phyloP scores from a whole-genome alignment of 805 yeast species.

The Kurtzmaniella fragi region DNA sequence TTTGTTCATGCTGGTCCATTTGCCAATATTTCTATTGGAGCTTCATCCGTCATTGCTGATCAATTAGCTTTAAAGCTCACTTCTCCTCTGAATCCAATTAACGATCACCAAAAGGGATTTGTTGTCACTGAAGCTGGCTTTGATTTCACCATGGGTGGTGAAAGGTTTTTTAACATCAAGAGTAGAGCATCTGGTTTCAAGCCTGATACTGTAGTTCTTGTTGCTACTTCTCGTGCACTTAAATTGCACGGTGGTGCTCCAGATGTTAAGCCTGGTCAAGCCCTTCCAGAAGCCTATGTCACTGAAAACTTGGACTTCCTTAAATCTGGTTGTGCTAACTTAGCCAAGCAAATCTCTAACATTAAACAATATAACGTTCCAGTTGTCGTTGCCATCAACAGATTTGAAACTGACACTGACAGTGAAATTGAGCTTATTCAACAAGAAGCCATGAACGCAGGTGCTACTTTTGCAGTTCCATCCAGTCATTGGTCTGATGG shows the following conservation, averaged over 20 bases:
- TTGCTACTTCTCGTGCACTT: constrained; percentile 95
- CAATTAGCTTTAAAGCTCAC: constrained; percentile 87
- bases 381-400: constrained; percentile 91
- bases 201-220: constrained; percentile 90
- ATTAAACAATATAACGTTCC: constrained; percentile 83
- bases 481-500: constrained; percentile 96
- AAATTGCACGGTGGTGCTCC: constrained; percentile 98
- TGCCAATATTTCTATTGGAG: constrained; percentile 96
- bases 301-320: constrained; percentile 78
- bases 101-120: constrained; percentile 58
- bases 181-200: constrained; percentile 84
- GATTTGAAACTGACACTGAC: constrained; percentile 74
- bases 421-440: constrained; percentile 78
- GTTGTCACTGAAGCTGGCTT: constrained; percentile 98
- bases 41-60: constrained; percentile 91
- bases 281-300: constrained; percentile 76
- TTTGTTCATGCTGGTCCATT: constrained; percentile 98
- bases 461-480: constrained; percentile 86
- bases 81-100: constrained; percentile 39
- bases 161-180: constrained; percentile 91
- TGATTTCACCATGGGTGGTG: constrained; percentile 99
- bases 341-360: constrained; percentile 85
- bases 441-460: constrained; percentile 80
- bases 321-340: constrained; percentile 75
- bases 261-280: constrained; percentile 89